Evolutionary conservation across 129 eudicot species (phyloP).

Genomic region (Lactuca sativa): DNA sequence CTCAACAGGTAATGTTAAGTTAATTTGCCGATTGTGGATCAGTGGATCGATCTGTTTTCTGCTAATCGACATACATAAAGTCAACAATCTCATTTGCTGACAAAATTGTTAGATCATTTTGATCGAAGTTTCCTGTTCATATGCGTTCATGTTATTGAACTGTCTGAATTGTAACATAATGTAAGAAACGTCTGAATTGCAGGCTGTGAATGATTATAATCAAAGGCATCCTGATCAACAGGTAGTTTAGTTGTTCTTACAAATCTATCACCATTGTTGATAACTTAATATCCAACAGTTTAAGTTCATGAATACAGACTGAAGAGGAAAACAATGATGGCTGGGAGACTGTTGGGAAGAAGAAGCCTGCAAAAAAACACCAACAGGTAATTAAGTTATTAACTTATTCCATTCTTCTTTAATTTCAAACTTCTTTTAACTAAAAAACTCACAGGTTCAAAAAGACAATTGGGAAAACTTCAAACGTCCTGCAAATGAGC

Average conservation of each 20-base stretch:
- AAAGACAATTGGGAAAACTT: constrained; percentile 67
- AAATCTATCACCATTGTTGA: background rate
- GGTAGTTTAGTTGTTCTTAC: constrained; percentile 26
- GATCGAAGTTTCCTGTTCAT: background rate
- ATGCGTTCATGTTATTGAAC: background rate
- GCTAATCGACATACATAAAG: background rate
- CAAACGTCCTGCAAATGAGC: constrained; percentile 76
- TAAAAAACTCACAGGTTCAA: constrained; percentile 42
- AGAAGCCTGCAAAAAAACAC: constrained; percentile 55
- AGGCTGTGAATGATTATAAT: constrained; percentile 38
- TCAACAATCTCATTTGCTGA: background rate
- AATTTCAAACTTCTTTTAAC: background rate
- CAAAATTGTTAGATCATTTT: background rate
- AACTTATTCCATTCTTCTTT: background rate
- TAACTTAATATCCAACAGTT: background rate
- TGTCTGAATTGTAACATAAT: background rate
- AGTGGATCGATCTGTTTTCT: background rate
- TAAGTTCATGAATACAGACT: constrained; percentile 30
- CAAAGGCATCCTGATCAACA: constrained; percentile 29
- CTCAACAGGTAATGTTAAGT: constrained; percentile 48
- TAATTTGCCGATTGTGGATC: background rate
- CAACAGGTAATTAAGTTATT: constrained; percentile 49
- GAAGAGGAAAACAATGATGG: constrained; percentile 56
- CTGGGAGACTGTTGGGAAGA: constrained; percentile 86
- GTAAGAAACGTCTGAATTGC: constrained; percentile 11